These are phyloP conservation scores for Balamuthia mandrillaris DNA, from an alignment of 208 protist species.

Conservation along the genomic window DNA sequence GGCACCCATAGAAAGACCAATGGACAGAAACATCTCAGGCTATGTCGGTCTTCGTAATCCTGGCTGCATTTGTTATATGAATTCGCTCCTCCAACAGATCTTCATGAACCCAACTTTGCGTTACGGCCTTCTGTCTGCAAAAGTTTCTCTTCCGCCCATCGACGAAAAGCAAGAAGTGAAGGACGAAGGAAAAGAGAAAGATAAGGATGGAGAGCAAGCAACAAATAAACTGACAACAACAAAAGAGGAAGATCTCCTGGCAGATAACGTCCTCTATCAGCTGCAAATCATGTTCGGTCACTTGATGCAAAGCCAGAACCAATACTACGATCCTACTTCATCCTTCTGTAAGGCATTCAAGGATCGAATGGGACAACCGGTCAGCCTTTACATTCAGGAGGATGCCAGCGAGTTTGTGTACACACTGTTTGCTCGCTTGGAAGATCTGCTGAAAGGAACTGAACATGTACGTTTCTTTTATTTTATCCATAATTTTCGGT, in stretches of 20 bases:
- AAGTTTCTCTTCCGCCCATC: not conserved
- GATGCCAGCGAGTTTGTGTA: conserved; percentile 29
- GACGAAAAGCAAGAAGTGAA: not conserved
- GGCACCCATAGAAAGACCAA: not conserved
- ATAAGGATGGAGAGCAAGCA: too few species aligned
- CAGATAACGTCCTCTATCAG: conserved; percentile 4
- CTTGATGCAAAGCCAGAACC: conserved; percentile 7
- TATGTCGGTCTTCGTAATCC: conserved; percentile 33
- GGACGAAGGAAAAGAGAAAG: too few species aligned
- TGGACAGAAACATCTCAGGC: not conserved
- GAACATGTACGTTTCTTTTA: not conserved
- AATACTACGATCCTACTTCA: conserved; percentile 8
- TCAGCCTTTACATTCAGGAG: conserved; percentile 12
- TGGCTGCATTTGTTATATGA: conserved; percentile 42
- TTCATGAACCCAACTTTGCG: conserved; percentile 37
- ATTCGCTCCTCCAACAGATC: conserved; percentile 39
- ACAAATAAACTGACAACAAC: not conserved
- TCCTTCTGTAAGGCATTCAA: conserved; percentile 29
- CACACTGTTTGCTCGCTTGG: not conserved
- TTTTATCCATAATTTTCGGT: not conserved
- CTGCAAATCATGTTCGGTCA: conserved; percentile 34
- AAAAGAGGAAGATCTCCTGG: too few species aligned
- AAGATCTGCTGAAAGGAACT: conserved; percentile 13
- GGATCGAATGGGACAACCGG: not conserved
- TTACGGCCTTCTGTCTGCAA: not conserved